Base-by-base conservation (phyloP, 768 basidiomycete genomes). In the Zangia roseola region DNA sequence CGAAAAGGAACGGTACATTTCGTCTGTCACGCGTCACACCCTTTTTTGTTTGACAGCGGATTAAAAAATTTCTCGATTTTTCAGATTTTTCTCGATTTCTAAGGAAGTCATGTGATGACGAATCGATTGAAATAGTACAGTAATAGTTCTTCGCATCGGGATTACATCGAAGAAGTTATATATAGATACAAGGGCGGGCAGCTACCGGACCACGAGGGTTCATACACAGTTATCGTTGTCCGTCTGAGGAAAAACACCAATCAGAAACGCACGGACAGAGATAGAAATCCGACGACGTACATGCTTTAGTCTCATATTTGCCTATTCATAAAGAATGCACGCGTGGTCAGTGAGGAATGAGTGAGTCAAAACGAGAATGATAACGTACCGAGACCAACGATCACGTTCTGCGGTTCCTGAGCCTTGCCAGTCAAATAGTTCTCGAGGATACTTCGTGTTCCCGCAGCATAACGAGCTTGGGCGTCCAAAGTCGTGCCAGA, bases 401-500 rank as follows among this genome's bases (percentile, higher is more conserved):
- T 97, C 68, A 95, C 69, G 73, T 94, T 90, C 55, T 78, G 79
- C 0, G 83, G 79, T 20, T 88, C 82, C 68, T 94, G 91, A 1
- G 75, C 64, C 65, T 83, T 81, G 49, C 70, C 70, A n/a, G 61
- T 62, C 54, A 88, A 59, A 73, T 82, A 91, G 69, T 86, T 85
- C 50, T 82, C 76, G 49, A 91, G 74, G 64, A 91, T 91, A 55
- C 71, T 74, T 71, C 74, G 81, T 20, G 80, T 74, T 23, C 89
- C 89, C 38, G 71, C 68, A 7, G 91, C 90, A 65, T 94, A 94
- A 38, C 91, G 86, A 31, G 76, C 78, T 71, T 93, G 91, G 2
- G 91, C 91, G 59, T 94, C 91, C 52, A 93, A 77, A 14, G 89
- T 91, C 9, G 89, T 91, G 41, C 91, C 90, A 59, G 86, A 88